These are phyloP conservation scores for Malus hybrid DNA, from an alignment of 331 rosid species.

Conservation along the genomic window DNA sequence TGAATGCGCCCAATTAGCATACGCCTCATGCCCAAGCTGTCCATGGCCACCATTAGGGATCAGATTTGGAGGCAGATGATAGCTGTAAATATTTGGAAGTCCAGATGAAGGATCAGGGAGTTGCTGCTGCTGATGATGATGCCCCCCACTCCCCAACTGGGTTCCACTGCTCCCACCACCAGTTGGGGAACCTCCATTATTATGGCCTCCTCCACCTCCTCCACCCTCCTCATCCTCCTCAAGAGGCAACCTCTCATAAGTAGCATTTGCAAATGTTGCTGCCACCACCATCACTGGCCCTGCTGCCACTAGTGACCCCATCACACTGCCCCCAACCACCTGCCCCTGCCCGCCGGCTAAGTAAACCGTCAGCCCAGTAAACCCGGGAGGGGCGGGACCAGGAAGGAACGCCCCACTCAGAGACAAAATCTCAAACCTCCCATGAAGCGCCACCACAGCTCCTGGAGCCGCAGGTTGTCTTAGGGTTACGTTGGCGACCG, in stretches of 20 bases:
- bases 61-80: conserved; percentile 48
- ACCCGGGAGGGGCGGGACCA: conserved; percentile 83
- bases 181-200: conserved; percentile 18
- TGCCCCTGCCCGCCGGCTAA: conserved; percentile 84
- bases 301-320: conserved; percentile 77
- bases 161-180: conserved; percentile 36
- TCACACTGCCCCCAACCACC: conserved; percentile 85
- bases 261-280: conserved; percentile 89
- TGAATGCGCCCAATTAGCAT: conserved; percentile 41
- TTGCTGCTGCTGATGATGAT: conserved; percentile 2
- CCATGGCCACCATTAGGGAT: conserved; percentile 56
- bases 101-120: conserved; percentile 54
- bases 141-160: conserved; percentile 21
- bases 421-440: conserved; percentile 83
- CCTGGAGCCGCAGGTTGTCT: conserved; percentile 81
- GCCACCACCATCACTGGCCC: conserved; percentile 93
- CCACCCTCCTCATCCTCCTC: conserved; percentile 62
- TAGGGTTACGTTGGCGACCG: conserved; percentile 77
- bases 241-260: conserved; percentile 81
- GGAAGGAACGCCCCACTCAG: conserved; percentile 80
- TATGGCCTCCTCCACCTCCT: conserved; percentile 12
- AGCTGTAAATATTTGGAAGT: conserved; percentile 41
- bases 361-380: conserved; percentile 77
- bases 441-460: conserved; percentile 78
- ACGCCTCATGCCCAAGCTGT: conserved; percentile 62